Percentiles rank a stretch among this genome's conserved stretches.
phyloP scores from a whole-genome alignment of 192 early-diverging fungal genomes.

The Entomortierella beljakovae region DNA sequence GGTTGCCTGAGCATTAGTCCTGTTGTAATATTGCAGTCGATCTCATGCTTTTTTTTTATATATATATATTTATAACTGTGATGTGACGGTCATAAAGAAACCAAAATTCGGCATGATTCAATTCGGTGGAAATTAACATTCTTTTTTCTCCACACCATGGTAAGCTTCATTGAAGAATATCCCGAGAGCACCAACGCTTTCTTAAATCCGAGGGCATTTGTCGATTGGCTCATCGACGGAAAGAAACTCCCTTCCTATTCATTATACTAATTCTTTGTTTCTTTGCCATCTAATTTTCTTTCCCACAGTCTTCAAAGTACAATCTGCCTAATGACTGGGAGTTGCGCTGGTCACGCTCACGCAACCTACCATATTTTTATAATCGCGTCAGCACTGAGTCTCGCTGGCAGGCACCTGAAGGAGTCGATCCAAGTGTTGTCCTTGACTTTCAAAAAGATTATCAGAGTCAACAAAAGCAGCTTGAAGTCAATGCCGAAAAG shows the following conservation, averaged over 20 bases:
- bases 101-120: background rate
- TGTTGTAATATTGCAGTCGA: background rate
- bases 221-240: too few species aligned
- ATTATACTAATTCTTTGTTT: too few species aligned
- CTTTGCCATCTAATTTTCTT: background rate
- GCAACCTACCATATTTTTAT: constrained; percentile 81
- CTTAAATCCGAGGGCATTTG: too few species aligned
- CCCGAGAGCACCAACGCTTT: too few species aligned
- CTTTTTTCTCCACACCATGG: constrained; percentile 9
- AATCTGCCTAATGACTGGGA: constrained; percentile 76
- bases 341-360: constrained; percentile 73
- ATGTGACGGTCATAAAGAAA: background rate
- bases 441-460: constrained; percentile 50
- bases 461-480: constrained; percentile 27
- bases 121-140: background rate
- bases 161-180: too few species aligned
- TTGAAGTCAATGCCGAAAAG: constrained; percentile 18
- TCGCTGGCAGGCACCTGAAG: constrained; percentile 80
- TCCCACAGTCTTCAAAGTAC: constrained; percentile 27
- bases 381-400: constrained; percentile 79
- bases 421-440: constrained; percentile 46
- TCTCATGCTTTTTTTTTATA: too few species aligned
- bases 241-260: too few species aligned
- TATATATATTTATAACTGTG: too few species aligned
- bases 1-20: background rate